A percentile compares a stretch with the other conserved stretches of the same genome.
These are phyloP conservation scores for Boehmeria nivea DNA, from an alignment of 306 rosid species.

Conservation along the genomic window DNA sequence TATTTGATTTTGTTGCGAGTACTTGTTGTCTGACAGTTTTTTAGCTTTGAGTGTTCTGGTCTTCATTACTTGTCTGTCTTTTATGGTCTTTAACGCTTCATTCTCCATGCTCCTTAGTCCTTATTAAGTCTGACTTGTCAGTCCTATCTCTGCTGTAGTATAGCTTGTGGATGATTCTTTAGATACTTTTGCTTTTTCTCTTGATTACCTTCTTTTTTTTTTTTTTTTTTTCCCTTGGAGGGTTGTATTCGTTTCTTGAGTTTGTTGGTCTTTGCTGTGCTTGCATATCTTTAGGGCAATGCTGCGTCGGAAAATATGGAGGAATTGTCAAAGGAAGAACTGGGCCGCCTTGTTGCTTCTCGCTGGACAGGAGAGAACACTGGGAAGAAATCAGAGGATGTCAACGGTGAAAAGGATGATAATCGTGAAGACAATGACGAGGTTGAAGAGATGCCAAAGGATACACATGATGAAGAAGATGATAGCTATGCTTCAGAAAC, in stretches of 20 bases:
- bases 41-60: too few species aligned
- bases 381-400: conserved; percentile 38
- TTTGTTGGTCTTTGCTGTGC: conserved; percentile 17
- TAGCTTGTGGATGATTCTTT: too few species aligned
- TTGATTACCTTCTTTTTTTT: too few species aligned
- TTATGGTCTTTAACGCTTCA: too few species aligned
- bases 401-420: conserved; percentile 29
- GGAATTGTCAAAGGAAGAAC: conserved; percentile 85
- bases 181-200: too few species aligned
- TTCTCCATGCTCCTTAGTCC: neutral
- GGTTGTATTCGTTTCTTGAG: conserved; percentile 8
- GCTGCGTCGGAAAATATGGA: conserved; percentile 53
- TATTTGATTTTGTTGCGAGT: too few species aligned
- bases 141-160: neutral
- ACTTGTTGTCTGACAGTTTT: too few species aligned
- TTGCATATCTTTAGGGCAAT: conserved; percentile 41
- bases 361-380: conserved; percentile 93
- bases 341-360: conserved; percentile 97
- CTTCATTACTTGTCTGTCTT: neutral
- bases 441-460: conserved; percentile 35
- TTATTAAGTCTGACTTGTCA: neutral
- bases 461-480: conserved; percentile 42
- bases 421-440: conserved; percentile 44
- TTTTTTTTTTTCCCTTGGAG: conserved; percentile 7
- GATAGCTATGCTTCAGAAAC: conserved; percentile 79